phyloP scores from a whole-genome alignment of 2,329 filamentous ascomycete genomes.

The Tothia fuscella region DNA sequence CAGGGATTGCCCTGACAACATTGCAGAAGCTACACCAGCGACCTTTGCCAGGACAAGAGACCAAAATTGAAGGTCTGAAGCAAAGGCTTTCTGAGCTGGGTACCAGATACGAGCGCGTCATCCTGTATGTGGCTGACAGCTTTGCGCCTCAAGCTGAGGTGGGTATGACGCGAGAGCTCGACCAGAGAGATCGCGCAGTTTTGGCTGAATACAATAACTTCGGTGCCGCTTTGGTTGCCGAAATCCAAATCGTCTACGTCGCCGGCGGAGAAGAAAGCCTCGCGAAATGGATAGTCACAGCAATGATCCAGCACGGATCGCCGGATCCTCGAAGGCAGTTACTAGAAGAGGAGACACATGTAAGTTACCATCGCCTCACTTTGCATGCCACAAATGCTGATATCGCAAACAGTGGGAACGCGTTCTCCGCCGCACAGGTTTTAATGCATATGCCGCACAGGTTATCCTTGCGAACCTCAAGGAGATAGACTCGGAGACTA shows the following conservation, averaged over 20 bases:
- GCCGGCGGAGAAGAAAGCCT: slow-evolving; percentile 30
- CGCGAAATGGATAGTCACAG: slow-evolving; percentile 21
- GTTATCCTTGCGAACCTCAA: slow-evolving; percentile 42
- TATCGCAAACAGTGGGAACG: slow-evolving; percentile 43
- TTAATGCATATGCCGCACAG: slow-evolving; percentile 65
- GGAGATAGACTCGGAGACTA: slow-evolving; percentile 7
- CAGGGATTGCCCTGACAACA: slow-evolving; percentile 58
- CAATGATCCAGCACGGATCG: slow-evolving; percentile 24
- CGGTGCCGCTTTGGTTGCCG: slow-evolving; percentile 26
- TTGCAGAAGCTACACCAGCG: slow-evolving; percentile 62
- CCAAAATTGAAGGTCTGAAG: slow-evolving; percentile 35
- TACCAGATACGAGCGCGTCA: slow-evolving; percentile 51
- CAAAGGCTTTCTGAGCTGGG: slow-evolving; percentile 43
- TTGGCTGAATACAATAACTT: slow-evolving; percentile 43
- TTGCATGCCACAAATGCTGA: neutral
- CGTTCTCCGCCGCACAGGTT: slow-evolving; percentile 51
- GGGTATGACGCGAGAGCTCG: slow-evolving; percentile 14
- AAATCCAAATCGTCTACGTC: slow-evolving; percentile 27
- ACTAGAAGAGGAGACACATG: slow-evolving; percentile 45
- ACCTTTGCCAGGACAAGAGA: slow-evolving; percentile 49
- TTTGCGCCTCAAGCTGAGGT: slow-evolving; percentile 15
- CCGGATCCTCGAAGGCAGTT: slow-evolving; percentile 20
- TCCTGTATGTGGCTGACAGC: slow-evolving; percentile 51
- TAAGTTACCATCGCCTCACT: slow-evolving; percentile 12
- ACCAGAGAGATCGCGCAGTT: slow-evolving; percentile 30